Base-by-base conservation (phyloP, 306 rosid genomes). In the Dryas alaskensis region DNA sequence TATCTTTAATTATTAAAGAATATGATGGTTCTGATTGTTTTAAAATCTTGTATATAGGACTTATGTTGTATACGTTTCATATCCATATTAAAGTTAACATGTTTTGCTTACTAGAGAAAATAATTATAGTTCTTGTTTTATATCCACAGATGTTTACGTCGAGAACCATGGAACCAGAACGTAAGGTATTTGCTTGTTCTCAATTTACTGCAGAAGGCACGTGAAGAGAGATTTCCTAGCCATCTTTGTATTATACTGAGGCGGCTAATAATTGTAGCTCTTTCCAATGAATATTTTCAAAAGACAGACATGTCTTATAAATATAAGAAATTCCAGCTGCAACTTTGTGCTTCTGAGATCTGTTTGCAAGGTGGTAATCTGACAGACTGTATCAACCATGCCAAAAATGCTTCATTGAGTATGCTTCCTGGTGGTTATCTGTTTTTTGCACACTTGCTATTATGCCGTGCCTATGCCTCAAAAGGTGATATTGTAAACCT, bases 331-430 rank as follows among this genome's bases (percentile, higher is more conserved):
- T 91, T 89, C 80, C 96, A 91, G 81, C 89, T 93, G 81, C 85
- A 89, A 68, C 96, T 93, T 60, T 93, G 94, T 83, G 92, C 94
- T 74, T 89, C 97, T 10, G 98, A 91, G 90, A 81, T 89, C 83
- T 85, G 94, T 84, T 88, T 93, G 79, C 97, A 83, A 66, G 55
- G 85, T 76, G 88, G 91, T 75, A 76, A 85, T 82, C 83, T 77
- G 60, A 76, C 44, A 71, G 73, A 76, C 80, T 88, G 93, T 68
- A 78, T 91, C 82, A 69, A 80, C 78, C 76, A 84, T 79, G 98
- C 96, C 77, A 80, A 78, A 81, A 80, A 47, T 76, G 97, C 97
- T 75, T 84, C 92, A 46, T 72, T 73, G 65, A 79, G 88, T 77
- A 66, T 50, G 81, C 94, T 93, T 81, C 91, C 97, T 17, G 81